Evolutionary conservation across 2,329 filamentous ascomycete species (phyloP), one percentile per base, ranked within the genome.

Genomic region (Calonectria pseudoturangicola): DNA sequence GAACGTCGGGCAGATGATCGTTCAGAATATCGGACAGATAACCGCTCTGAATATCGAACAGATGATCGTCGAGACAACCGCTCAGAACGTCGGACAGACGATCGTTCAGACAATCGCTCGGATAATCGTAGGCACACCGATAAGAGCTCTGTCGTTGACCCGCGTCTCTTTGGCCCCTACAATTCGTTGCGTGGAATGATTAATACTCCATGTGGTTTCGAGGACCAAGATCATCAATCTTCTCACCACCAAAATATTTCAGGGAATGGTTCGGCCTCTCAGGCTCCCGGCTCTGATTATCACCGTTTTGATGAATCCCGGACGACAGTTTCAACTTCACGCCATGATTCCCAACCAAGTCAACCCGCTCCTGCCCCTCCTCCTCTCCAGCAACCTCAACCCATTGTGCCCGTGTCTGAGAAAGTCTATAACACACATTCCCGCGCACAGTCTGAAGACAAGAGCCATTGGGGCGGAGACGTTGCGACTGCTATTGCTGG

Each of bases 341-440:
- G 82, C 45, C 82, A 84, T 68, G 84, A 86, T 51, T 79, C 86
- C 9, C 81, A 86, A 3, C 82, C 84, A 27, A 81, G 83, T 18
- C 88, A 90, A 50, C 90, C 92, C 6, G 90, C 86, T 7, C 87
- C 91, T 0, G 89, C 95, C n/a, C n/a, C n/a, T 39, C 92, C 95
- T 39, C 92, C 92, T 13, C 87, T 98, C n/a, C 93, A 97, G 81
- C 95, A 98, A 78, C 96, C 96, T 2, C 93, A 95, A 77, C 96
- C 96, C 2, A 89, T 94, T 71, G 88, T 90, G 2, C 94, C 94
- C 0, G 91, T 97, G 3, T 92, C 92, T 45, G 89, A 90, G 73
- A 90, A 90, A 21, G 88, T 96, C 1, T 94, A 95, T 77, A 89
- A 92, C 60, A 85, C 88, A 41, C 30, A 66, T 68, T 70, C 75